Conservation (phyloP, 371 early-diverging fungal genomes). For the Dinochytrium kinnereticum region DNA sequence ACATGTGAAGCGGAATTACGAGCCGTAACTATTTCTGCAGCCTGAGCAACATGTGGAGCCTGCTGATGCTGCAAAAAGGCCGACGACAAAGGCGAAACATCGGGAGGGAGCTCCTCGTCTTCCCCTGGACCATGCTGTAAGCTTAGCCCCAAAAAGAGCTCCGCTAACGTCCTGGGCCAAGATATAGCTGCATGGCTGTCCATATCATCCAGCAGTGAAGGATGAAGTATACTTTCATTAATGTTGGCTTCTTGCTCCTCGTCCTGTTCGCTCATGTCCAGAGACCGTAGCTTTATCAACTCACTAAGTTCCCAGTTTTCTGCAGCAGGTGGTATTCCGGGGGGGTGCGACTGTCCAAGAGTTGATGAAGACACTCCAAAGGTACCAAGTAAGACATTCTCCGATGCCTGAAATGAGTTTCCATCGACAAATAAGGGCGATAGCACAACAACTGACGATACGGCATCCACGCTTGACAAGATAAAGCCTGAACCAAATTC, state of each 20-base stretch:
- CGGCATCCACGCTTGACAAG: background rate
- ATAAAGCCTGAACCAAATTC: background rate
- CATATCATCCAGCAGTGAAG: background rate
- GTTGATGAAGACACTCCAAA: background rate
- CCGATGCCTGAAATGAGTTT: background rate
- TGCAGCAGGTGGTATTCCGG: conserved; percentile 10
- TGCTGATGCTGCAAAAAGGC: background rate
- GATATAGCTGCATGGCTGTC: background rate
- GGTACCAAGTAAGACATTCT: too few relatives aligned
- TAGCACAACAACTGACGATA: background rate
- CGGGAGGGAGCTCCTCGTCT: too few relatives aligned
- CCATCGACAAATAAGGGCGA: background rate
- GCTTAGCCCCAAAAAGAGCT: background rate
- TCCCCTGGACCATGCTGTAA: too few relatives aligned
- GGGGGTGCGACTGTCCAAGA: background rate
- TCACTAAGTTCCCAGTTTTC: background rate
- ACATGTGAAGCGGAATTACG: background rate
- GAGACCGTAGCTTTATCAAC: too few relatives aligned
- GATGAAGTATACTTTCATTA: too few relatives aligned
- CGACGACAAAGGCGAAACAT: too few relatives aligned
- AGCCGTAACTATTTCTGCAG: background rate
- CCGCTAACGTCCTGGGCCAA: background rate
- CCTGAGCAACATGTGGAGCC: conserved; percentile 3
- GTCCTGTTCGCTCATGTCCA: background rate
- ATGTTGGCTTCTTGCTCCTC: background rate